Evolutionary conservation across 1,284 basidiomycete species (phyloP), one percentile per base, ranked within the genome.

Genomic region (Tilletia caries): DNA sequence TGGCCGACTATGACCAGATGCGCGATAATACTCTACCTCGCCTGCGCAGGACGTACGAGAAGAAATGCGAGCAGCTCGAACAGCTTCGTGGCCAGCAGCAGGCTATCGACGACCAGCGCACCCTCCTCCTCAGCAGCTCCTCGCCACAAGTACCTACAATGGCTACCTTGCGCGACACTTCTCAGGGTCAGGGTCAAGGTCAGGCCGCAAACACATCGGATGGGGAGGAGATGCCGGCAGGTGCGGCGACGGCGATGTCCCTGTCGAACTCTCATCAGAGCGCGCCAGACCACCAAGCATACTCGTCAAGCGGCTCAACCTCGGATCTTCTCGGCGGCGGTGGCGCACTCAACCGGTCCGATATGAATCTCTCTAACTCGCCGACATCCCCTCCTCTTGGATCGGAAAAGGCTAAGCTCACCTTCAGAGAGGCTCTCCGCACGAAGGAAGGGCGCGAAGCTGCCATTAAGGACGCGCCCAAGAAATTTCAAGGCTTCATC

Each of bases 81-180:
- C 67, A 74, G 34, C 68, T 80, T 12, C 72, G 75, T 20, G 70
- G 75, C 15, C 81, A 82, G 70, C 76, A 79, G 27, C 73, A 76
- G 64, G 81, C 81, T 0, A 73, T 81, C 23, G 81, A 82, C 33
- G 81, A 81, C 43, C 79, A 81, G 66, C 74, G 78, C 15, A 67
- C 71, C 25, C 68, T 82, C 18, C 71, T 82, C n/a, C 65, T 5
- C 46, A 62, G 8, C 33, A 12, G 15, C 29, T 34, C 58, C 8
- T 62, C 58, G 29, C 52, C 54, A 46, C 34, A 50, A 32, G 52
- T 67, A 29, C 66, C 46, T 27, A 58, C 37, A 25, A 20, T 52
- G n/a, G 15, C 37, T 15, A 10, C 37, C 15, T 15, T 41, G 15
- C 37, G 37, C 37, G 37, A 41, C 8, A 41, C 37, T 41, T 41